Evolutionary conservation across 192 early-diverging fungal genomes (phyloP).

Genomic region (Rhizophagus sp.): DNA sequence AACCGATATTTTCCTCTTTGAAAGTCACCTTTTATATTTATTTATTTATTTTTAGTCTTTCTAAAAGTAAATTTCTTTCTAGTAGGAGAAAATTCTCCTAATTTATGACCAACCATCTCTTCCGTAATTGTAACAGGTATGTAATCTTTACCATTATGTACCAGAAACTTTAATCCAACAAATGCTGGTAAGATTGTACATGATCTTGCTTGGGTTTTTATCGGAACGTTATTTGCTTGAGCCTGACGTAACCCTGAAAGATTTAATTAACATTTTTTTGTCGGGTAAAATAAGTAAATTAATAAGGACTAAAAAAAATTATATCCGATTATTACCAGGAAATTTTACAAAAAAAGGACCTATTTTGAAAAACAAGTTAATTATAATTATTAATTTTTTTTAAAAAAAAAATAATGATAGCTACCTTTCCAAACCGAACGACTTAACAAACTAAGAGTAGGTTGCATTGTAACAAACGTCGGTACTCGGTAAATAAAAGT

Average conservation of each 20-base stretch:
- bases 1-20: too few relatives aligned
- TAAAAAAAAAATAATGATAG: not conserved
- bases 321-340: not conserved
- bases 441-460: not conserved
- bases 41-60: constrained; percentile 74
- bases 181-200: constrained; percentile 90
- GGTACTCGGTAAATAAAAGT: too few relatives aligned
- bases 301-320: not conserved
- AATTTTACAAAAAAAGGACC: constrained; percentile 21
- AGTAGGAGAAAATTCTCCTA: constrained; percentile 93
- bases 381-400: too few relatives aligned
- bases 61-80: constrained; percentile 82
- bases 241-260: constrained; percentile 54
- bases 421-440: constrained; percentile 10
- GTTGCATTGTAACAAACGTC: not conserved
- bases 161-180: constrained; percentile 84
- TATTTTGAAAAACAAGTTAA: not conserved
- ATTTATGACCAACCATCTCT: constrained; percentile 92
- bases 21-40: too few relatives aligned
- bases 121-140: constrained; percentile 81
- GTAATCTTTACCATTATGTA: constrained; percentile 94
- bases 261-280: too few relatives aligned
- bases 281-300: too few relatives aligned
- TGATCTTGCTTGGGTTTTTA: constrained; percentile 75
- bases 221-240: constrained; percentile 59